Percentiles rank a stretch among this genome's conserved stretches.
These are phyloP conservation scores for Aspergillus persii DNA, from an alignment of 2,329 filamentous ascomycete genomes.

Conservation along the genomic window DNA sequence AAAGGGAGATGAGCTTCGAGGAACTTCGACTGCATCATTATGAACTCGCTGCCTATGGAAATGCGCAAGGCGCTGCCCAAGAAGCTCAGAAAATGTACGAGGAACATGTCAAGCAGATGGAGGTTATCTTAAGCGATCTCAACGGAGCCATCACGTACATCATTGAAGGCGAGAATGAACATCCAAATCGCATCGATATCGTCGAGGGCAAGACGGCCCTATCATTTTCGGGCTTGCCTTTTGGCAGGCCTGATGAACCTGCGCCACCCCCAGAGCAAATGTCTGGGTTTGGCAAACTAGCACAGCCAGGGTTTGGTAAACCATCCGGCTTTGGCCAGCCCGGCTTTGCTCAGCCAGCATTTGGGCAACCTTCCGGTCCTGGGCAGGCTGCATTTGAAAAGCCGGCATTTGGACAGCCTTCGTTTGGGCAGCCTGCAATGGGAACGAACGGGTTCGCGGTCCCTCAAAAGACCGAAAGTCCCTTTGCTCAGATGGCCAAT, in stretches of 20 bases:
- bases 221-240: slow-evolving; percentile 14
- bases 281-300: slow-evolving; percentile 27
- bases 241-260: slow-evolving; percentile 29
- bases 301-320: slow-evolving; percentile 17
- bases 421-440: slow-evolving; percentile 26
- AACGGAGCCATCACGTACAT: slow-evolving; percentile 72
- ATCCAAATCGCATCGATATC: slow-evolving; percentile 70
- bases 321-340: slow-evolving; percentile 27
- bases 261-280: slow-evolving; percentile 19
- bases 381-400: slow-evolving; percentile 31
- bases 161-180: slow-evolving; percentile 62
- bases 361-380: slow-evolving; percentile 43
- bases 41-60: slow-evolving; percentile 60
- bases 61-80: slow-evolving; percentile 53
- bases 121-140: slow-evolving; percentile 66
- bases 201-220: slow-evolving; percentile 31
- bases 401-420: slow-evolving; percentile 44
- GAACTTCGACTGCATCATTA: slow-evolving; percentile 77
- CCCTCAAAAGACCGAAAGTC: slow-evolving; percentile 23
- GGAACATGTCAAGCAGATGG: slow-evolving; percentile 68
- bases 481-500: slow-evolving; percentile 45
- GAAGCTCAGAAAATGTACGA: slow-evolving; percentile 57
- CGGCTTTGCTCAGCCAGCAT: slow-evolving; percentile 24
- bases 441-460: slow-evolving; percentile 33
- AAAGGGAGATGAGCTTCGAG: slow-evolving; percentile 82